Conservation (phyloP, 192 early-diverging fungal genomes). For the Backusella macrospora region DNA sequence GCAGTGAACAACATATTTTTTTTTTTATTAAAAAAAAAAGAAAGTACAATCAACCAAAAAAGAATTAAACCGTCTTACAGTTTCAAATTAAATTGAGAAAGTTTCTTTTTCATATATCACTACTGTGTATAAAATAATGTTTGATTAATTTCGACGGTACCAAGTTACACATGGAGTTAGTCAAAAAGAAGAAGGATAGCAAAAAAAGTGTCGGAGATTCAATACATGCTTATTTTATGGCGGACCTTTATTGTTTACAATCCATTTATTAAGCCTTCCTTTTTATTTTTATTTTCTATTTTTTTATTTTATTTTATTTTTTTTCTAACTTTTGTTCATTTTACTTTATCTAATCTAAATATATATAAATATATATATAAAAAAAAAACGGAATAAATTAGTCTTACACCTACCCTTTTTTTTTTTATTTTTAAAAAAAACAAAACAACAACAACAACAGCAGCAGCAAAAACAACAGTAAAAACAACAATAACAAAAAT, state of each 20-base stretch:
- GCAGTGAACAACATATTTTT: conserved; percentile 6
- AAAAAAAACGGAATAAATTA: neutral
- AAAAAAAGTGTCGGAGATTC: neutral
- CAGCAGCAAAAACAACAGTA: neutral
- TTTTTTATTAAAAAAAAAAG: neutral
- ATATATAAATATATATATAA: too few species aligned
- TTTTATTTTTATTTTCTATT: neutral
- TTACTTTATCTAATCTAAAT: neutral
- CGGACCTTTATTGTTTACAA: conserved; percentile 5
- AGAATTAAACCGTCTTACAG: neutral
- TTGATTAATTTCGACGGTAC: neutral
- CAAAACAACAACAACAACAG: neutral
- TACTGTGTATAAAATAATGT: too few species aligned
- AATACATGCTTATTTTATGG: neutral
- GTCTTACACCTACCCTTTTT: too few species aligned
- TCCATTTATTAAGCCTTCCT: neutral
- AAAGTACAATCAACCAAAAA: neutral
- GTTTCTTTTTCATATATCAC: too few species aligned
- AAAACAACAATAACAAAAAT: neutral
- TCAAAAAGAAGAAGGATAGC: neutral
- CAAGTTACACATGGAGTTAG: neutral
- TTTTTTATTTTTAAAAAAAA: neutral
- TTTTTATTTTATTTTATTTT: conserved; percentile 3
- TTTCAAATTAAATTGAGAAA: neutral
- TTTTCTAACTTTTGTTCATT: neutral